Base-by-base conservation (phyloP, 2,329 filamentous ascomycete genomes). In the Dothistroma pini region DNA sequence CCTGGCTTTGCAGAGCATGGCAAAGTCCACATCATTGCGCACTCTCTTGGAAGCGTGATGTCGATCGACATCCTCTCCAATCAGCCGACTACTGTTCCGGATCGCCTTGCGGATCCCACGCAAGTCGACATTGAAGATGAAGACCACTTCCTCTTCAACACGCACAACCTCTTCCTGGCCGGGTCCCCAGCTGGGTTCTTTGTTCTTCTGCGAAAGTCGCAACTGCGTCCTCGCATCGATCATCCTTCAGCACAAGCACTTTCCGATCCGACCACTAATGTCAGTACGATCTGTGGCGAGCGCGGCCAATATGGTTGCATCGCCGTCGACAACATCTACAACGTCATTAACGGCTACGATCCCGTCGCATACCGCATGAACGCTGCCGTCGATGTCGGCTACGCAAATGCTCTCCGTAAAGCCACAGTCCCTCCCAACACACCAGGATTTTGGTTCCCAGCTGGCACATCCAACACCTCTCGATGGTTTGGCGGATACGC, bases 281-380 rank as follows among this genome's bases (percentile, higher is more conserved):
- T 73, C 1, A 73, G 74, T 5, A 80, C 81, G 7, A 84, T 97
- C 34, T 89, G 88, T n/a, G 90, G 89, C n/a, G 85, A 91, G 47
- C 83, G 83, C 19, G 92, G 90, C 32, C 85, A 81, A 6, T 96
- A 96, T 74, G 95, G 95, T 19, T 97, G 95, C 74, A 80, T 97
- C 31, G 91, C 93, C 0, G 89, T 97, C 1, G 91, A 97, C 77
- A 99, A 97, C 73, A 84, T 99, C 59, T 99, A 97, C 80, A 99
- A 99, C 70, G 84, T 99, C 65, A 85, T 97, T 72, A 86, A 89
- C 67, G 84, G 84, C 35, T 88, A 87, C 62, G 86, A 89, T 64
- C 86, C 95, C 1, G 96, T 99, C 59, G 91, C 93, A 0, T 97
- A 97, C 74, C 84, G 93, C 16, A 84, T 97, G 60, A 99, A 97